Base-by-base conservation (phyloP, 108 stramenopile genomes). In the Aurantiochytrium sp. region DNA sequence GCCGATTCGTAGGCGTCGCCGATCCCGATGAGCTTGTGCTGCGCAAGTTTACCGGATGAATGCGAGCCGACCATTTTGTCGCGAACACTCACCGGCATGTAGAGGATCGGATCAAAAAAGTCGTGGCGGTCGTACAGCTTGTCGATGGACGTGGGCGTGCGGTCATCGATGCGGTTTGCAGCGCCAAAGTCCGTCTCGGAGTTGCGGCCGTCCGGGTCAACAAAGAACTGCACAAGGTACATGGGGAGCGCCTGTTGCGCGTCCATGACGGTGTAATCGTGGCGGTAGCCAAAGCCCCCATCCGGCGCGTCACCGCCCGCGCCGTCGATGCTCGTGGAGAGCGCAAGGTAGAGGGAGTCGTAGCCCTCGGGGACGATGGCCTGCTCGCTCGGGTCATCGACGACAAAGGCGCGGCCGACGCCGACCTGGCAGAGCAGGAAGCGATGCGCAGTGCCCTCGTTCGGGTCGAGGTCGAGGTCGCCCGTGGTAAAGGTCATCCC, bases 161-260 rank as follows among this genome's bases (percentile, higher is more conserved):
- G 72, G 28, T 83, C 87, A 8, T 57, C 53, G 44, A 87, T 53
- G 14, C 45, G 14, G 59, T 89, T 55, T 5, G 58, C 55, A 6
- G 76, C 76, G 45, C 76, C 76, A 3, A 83, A 83, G 49, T 83
- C 76, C 45, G n/a, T 83, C 23, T 83, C 76, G 12, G 76, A 83
- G 76, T 83, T 83, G 12, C 51, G 45, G 19, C 76, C 76, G 28
- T 83, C 76, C 4, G 88, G 71, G 43, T 76, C 72, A 5, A 89
- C 19, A 51, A 64, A 58, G 42, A 91, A 91, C n/a, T 89, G 88
- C 71, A 91, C 90, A 5, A 91, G 44, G 57, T 89, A 91, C 90
- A 88, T 29, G 5, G 90, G 90, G 25, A 91, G 88, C 25, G 83
- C 90, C 60, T 91, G 90, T 5, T 71, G 21, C 12, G 90, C 53